Percentiles rank a stretch among this genome's conserved stretches.
Conservation (phyloP, 2,329 filamentous ascomycete genomes). For the Pseudogymnoascus sp. region DNA sequence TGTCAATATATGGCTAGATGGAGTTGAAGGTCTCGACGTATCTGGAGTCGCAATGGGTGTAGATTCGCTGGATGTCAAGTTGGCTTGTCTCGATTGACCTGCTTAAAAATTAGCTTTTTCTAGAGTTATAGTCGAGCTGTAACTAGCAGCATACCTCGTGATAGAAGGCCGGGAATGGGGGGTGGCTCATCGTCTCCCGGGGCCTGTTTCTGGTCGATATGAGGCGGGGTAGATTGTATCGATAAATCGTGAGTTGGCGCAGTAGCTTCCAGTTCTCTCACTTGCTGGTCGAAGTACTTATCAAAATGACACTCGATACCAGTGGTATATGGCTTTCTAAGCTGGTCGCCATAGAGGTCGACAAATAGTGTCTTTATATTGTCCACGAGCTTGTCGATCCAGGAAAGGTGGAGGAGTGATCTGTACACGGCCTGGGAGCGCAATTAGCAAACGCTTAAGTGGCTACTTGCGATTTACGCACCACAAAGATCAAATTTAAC, state of each 20-base stretch:
- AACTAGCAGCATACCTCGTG: slow-evolving; percentile 18
- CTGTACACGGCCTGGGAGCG: slow-evolving; percentile 78
- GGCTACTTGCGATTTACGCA: slow-evolving; percentile 35
- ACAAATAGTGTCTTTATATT: slow-evolving; percentile 90
- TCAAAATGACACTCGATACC: slow-evolving; percentile 80
- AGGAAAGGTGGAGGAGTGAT: slow-evolving; percentile 86
- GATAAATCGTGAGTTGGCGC: slow-evolving; percentile 28
- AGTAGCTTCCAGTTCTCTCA: slow-evolving; percentile 67
- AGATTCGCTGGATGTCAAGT: slow-evolving; percentile 41
- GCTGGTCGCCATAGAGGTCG: slow-evolving; percentile 78
- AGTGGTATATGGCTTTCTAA: slow-evolving; percentile 72
- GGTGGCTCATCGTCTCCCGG: slow-evolving; percentile 39
- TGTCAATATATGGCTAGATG: slow-evolving; percentile 57
- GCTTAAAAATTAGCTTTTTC: slow-evolving; percentile 7
- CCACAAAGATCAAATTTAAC: slow-evolving; percentile 89
- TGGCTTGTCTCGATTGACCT: slow-evolving; percentile 24
- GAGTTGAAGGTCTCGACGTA: slow-evolving; percentile 72
- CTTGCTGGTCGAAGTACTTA: slow-evolving; percentile 87
- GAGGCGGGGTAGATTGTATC: slow-evolving; percentile 21
- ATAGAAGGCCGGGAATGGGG: slow-evolving; percentile 32
- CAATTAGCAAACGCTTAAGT: neutral
- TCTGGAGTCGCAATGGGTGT: slow-evolving; percentile 64
- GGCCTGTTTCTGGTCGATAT: slow-evolving; percentile 18
- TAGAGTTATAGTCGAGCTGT: neutral
- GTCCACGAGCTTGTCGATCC: slow-evolving; percentile 94